These are phyloP conservation scores for Casuarina cunninghamiana DNA, from an alignment of 306 rosid genomes.

Conservation along the genomic window DNA sequence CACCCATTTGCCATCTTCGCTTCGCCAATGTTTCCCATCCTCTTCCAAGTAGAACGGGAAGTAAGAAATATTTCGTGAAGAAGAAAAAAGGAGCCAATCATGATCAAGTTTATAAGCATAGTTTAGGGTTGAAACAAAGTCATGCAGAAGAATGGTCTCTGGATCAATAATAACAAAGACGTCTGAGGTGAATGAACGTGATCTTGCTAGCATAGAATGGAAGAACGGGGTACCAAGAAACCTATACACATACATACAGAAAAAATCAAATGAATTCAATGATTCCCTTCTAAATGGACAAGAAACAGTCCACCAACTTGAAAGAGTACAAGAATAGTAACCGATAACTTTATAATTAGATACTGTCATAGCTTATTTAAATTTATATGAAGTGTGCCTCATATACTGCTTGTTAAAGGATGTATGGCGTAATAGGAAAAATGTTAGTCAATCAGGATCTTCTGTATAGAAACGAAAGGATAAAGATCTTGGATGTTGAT, in stretches of 20 bases:
- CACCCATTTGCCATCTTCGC: conserved; percentile 40
- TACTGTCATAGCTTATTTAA: neutral
- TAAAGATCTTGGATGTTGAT: neutral
- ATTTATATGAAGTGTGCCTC: conserved; percentile 5
- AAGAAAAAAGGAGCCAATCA: conserved; percentile 85
- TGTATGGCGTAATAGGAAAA: conserved; percentile 2
- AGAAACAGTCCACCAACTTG: neutral
- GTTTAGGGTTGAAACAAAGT: conserved; percentile 66
- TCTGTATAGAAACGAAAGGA: neutral
- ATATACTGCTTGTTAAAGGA: conserved; percentile 1
- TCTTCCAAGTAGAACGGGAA: conserved; percentile 61
- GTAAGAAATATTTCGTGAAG: conserved; percentile 57
- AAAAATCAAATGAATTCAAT: conserved; percentile 19
- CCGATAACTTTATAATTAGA: conserved; percentile 4
- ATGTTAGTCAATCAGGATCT: conserved; percentile 8
- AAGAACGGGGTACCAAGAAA: conserved; percentile 90
- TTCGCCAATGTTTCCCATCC: conserved; percentile 47
- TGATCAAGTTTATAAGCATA: conserved; percentile 55
- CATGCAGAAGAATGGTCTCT: conserved; percentile 66
- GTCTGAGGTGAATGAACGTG: conserved; percentile 52
- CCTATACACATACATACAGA: conserved; percentile 49
- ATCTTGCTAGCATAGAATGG: conserved; percentile 85
- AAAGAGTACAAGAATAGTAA: neutral
- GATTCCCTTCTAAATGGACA: neutral
- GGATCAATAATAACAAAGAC: conserved; percentile 64